phyloP scores from a whole-genome alignment of 352 stramenopile genomes.

The Pythium sp. region DNA sequence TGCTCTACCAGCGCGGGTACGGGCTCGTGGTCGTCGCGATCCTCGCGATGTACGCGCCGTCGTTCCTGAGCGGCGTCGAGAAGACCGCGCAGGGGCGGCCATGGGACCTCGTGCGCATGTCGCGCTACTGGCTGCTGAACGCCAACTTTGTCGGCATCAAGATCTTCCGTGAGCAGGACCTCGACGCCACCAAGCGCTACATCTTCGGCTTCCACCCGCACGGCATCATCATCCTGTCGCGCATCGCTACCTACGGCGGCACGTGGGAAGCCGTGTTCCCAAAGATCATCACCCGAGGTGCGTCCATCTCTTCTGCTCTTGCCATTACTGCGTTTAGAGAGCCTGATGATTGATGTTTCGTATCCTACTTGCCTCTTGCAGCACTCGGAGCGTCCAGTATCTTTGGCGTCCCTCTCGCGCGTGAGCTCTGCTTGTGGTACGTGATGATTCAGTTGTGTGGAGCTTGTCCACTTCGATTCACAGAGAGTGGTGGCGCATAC shows the following conservation, averaged over 20 bases:
- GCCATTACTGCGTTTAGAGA: neutral
- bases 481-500: neutral
- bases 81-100: slow-evolving; percentile 31
- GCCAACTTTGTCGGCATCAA: slow-evolving; percentile 35
- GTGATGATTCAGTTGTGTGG: neutral
- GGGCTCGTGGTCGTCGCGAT: slow-evolving; percentile 31
- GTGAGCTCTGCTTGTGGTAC: slow-evolving; percentile 24
- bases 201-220: slow-evolving; percentile 56
- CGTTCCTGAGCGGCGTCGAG: slow-evolving; percentile 42
- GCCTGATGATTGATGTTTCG: neutral
- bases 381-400: slow-evolving; percentile 18
- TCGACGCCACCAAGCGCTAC: slow-evolving; percentile 27
- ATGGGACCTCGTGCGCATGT: slow-evolving; percentile 35
- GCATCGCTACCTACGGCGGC: slow-evolving; percentile 40
- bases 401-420: slow-evolving; percentile 22
- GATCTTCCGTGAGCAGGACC: slow-evolving; percentile 36
- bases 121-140: slow-evolving; percentile 31
- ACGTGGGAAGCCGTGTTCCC: slow-evolving; percentile 42
- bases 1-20: slow-evolving; percentile 33
- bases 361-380: neutral
- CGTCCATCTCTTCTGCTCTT: neutral
- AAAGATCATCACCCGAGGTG: slow-evolving; percentile 23
- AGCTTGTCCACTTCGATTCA: neutral
- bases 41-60: slow-evolving; percentile 42
- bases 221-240: slow-evolving; percentile 50